These are phyloP conservation scores for Raffaelea albimanens DNA, from an alignment of 2,329 filamentous ascomycete species.

Conservation along the genomic window DNA sequence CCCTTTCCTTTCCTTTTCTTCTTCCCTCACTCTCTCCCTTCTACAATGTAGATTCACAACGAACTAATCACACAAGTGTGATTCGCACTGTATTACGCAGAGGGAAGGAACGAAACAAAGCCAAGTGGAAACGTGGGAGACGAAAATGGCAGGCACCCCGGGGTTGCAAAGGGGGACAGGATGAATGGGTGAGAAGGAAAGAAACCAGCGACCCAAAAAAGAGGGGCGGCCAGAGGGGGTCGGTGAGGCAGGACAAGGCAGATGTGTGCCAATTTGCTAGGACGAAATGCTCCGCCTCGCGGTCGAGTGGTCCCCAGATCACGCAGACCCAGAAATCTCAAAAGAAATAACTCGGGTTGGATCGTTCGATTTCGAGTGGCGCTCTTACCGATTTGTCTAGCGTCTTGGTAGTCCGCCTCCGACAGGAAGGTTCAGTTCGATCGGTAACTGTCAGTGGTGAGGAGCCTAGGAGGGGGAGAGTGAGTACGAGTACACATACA, in stretches of 20 bases:
- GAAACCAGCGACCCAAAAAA: too few relatives aligned
- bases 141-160: not conserved
- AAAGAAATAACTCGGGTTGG: not conserved
- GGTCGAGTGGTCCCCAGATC: conserved; percentile 1
- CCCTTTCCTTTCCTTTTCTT: too few relatives aligned
- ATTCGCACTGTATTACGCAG: too few relatives aligned
- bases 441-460: conserved; percentile 2
- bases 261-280: not conserved
- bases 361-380: conserved; percentile 6
- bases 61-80: too few relatives aligned
- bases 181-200: too few relatives aligned
- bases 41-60: too few relatives aligned
- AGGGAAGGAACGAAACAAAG: not conserved
- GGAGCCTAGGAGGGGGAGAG: not conserved
- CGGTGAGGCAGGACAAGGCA: not conserved
- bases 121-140: not conserved
- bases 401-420: not conserved
- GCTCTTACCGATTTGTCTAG: conserved; percentile 2
- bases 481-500: not conserved
- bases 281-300: not conserved
- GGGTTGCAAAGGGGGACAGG: not conserved
- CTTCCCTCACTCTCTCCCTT: too few relatives aligned
- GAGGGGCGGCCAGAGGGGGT: not conserved
- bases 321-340: not conserved
- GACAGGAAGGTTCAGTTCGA: conserved; percentile 3